Base-by-base conservation (phyloP, 2,329 filamentous ascomycete genomes). In the Zasmidium cellare region DNA sequence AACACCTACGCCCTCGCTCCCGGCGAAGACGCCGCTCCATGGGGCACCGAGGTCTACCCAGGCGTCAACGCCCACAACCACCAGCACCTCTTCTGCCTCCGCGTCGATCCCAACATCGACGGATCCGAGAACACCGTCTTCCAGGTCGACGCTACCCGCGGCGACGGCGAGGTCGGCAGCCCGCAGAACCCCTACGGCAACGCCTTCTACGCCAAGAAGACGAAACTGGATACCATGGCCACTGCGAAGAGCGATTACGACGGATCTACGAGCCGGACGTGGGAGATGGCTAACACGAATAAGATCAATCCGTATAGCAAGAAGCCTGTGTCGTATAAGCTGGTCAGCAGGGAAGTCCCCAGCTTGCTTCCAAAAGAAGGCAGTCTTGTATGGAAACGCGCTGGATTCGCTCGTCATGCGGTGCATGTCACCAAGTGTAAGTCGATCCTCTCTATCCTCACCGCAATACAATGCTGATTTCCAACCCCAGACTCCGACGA, bases 61-160 rank as follows among this genome's bases (percentile, higher is more conserved):
- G 87, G 90, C 44, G 91, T 96, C 70, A 96, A 96, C 69, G 92
- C 92, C 0, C 92, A 96, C 77, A 96, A 96, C 78, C 92, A 97
- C 75, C 92, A 97, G 75, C 92, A 97, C 74, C 82, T 97, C 28
- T 97, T 97, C 84, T 96, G 91, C 71, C 79, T 97, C 46, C 90
- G 92, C 45, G 80, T 96, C 46, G 90, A 97, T 72, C 85, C 92
- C 28, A 94, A 93, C 70, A 84, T 97, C 55, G 92, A 96, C 71
- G 92, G 92, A 0, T 84, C 87, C 1, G 82, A 87, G 62, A 97
- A 97, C 74, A 92, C 91, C 0, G 82, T 96, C 58, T 93, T 91
- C 79, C 85, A 92, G 76, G 87, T 88, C 12, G 92, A 97, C 66
- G 88, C 91, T 0, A 81, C 86, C 1, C 79, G 82, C 1, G 87